These are phyloP conservation scores for Fraxinus albicans DNA, from an alignment of 305 asterid species.

Conservation along the genomic window DNA sequence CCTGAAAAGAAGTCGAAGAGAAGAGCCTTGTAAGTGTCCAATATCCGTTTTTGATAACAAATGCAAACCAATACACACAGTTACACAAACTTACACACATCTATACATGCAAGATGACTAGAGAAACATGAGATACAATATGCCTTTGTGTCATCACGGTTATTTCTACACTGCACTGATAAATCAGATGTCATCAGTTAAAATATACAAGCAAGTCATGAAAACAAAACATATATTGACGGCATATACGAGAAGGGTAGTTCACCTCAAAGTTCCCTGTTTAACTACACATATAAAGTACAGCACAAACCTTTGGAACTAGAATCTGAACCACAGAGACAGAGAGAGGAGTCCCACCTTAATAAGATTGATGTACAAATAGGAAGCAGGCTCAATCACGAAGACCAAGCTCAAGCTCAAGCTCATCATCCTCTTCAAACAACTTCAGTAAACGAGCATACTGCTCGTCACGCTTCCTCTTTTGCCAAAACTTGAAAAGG, in stretches of 20 bases:
- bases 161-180: not conserved
- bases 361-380: conserved; percentile 23
- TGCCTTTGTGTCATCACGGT: not conserved
- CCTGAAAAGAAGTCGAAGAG: not conserved
- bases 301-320: not conserved
- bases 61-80: not conserved
- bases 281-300: conserved; percentile 3
- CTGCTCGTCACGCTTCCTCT: conserved; percentile 86
- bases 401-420: conserved; percentile 89
- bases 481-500: conserved; percentile 77
- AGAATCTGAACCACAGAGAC: conserved; percentile 18
- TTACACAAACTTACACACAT: not conserved
- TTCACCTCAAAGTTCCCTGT: not conserved
- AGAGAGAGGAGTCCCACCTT: conserved; percentile 37
- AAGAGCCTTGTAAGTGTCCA: not conserved
- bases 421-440: conserved; percentile 92
- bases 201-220: not conserved
- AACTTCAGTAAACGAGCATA: conserved; percentile 79
- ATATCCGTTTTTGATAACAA: not conserved
- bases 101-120: not conserved
- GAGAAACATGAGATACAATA: not conserved
- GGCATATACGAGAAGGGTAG: not conserved
- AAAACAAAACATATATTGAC: not conserved
- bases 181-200: not conserved
- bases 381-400: conserved; percentile 50